These are phyloP conservation scores for Ilex paraguariensis DNA, from an alignment of 305 asterid genomes.

Conservation along the genomic window DNA sequence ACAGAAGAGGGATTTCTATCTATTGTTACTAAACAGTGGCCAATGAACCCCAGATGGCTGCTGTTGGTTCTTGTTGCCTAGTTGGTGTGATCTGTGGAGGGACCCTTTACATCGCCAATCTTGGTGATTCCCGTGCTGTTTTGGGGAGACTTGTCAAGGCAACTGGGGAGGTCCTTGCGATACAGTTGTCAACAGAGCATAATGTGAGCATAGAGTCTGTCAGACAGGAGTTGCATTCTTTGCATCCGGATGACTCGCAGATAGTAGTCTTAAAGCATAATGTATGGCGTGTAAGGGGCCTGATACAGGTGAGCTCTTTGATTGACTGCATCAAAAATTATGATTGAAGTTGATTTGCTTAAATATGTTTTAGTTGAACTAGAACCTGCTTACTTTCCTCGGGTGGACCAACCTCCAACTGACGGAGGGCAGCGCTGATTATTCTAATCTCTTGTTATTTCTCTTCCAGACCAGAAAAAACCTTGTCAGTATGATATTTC, in stretches of 20 bases:
- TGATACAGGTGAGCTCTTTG: slow-evolving; percentile 64
- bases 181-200: slow-evolving; percentile 84
- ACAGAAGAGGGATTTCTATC: slow-evolving; percentile 89
- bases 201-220: slow-evolving; percentile 84
- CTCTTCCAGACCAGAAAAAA: too few relatives aligned
- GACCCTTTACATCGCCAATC: slow-evolving; percentile 71
- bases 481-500: too few relatives aligned
- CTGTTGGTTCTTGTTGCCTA: slow-evolving; percentile 92
- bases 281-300: slow-evolving; percentile 95
- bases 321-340: too few relatives aligned
- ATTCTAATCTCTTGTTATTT: too few relatives aligned
- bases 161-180: slow-evolving; percentile 83
- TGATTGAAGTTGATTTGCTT: too few relatives aligned
- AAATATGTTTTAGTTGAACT: too few relatives aligned
- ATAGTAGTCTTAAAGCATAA: slow-evolving; percentile 85
- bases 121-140: slow-evolving; percentile 96
- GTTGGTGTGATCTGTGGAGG: slow-evolving; percentile 72
- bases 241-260: slow-evolving; percentile 87
- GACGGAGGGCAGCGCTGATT: too few relatives aligned
- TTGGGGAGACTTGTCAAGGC: slow-evolving; percentile 82
- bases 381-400: too few relatives aligned
- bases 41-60: slow-evolving; percentile 73
- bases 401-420: too few relatives aligned
- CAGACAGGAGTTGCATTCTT: slow-evolving; percentile 75
- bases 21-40: slow-evolving; percentile 67